Evolutionary conservation across 352 stramenopile species (phyloP).

Genomic region (Globisporangium canariense): DNA sequence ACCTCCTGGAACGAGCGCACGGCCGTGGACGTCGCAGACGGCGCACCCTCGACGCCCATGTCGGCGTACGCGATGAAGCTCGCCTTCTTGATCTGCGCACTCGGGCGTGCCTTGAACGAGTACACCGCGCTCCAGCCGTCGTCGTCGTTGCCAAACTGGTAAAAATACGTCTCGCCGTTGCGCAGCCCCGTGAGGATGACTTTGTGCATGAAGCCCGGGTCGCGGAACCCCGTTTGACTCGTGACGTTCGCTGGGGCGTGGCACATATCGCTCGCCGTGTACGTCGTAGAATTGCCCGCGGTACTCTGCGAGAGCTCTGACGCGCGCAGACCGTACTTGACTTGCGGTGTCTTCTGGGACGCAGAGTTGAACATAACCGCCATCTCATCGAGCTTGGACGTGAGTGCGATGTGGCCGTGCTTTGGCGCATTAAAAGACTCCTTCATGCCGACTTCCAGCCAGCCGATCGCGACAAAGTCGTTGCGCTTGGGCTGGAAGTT

Average conservation of each 20-base stretch:
- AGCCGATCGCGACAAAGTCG: constrained; percentile 26
- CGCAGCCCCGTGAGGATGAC: constrained; percentile 56
- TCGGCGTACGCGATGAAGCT: constrained; percentile 15
- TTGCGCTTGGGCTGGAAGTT: constrained; percentile 25
- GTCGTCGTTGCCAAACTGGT: constrained; percentile 73
- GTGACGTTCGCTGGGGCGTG: constrained; percentile 54
- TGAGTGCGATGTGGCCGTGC: constrained; percentile 70
- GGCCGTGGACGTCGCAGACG: constrained; percentile 13
- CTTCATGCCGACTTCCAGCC: constrained; percentile 40
- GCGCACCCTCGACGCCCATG: constrained; percentile 13
- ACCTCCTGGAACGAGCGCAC: constrained; percentile 15
- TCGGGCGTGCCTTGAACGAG: constrained; percentile 35
- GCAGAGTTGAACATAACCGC: constrained; percentile 72
- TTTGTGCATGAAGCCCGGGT: constrained; percentile 78
- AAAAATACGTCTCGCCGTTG: constrained; percentile 53
- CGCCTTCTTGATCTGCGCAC: neutral
- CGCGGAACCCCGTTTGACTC: constrained; percentile 64
- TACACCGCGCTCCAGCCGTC: constrained; percentile 70
- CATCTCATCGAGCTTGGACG: constrained; percentile 47
- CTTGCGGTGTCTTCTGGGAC: constrained; percentile 37
- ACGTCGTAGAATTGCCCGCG: constrained; percentile 53
- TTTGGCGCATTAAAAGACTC: constrained; percentile 57
- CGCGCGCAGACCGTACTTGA: constrained; percentile 34
- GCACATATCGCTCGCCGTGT: constrained; percentile 68
- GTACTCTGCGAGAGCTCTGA: constrained; percentile 22